Percentiles rank a stretch among this genome's conserved stretches.
Conservation (phyloP, 345 rosid genomes). For the Eucalyptus coolabah region DNA sequence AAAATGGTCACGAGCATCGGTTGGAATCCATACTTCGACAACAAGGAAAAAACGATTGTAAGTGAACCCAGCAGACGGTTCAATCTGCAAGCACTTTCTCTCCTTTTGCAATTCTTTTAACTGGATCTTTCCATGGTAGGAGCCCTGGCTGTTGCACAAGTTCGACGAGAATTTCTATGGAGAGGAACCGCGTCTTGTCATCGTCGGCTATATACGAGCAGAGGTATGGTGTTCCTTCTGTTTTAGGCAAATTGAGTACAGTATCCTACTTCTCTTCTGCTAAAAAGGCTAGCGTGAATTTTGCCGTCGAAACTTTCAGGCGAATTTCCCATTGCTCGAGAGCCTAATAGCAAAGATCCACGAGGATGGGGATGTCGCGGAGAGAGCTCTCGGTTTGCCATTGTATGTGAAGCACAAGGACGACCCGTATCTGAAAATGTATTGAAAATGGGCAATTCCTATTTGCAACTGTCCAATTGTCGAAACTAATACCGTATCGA, state of each 20-base stretch:
- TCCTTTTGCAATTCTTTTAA: background rate
- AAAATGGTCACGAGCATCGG: conserved; percentile 95
- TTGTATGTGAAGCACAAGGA: conserved; percentile 32
- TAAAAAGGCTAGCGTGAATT: background rate
- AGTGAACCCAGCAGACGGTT: conserved; percentile 8
- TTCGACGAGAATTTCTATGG: conserved; percentile 81
- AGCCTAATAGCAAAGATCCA: conserved; percentile 62
- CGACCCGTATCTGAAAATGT: conserved; percentile 27
- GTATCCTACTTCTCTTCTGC: background rate
- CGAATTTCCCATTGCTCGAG: conserved; percentile 63
- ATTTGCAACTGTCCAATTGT: background rate
- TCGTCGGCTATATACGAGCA: conserved; percentile 81
- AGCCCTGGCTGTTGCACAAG: conserved; percentile 87
- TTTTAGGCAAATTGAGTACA: background rate
- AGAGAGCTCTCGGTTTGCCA: conserved; percentile 76
- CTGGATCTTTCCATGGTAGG: conserved; percentile 20
- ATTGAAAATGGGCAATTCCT: background rate
- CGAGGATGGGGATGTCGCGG: conserved; percentile 52
- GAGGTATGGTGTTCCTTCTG: conserved; percentile 28
- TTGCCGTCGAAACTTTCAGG: conserved; percentile 9
- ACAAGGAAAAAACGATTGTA: conserved; percentile 74
- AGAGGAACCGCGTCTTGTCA: conserved; percentile 57
- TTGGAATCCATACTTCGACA: conserved; percentile 88
- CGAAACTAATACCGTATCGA: background rate
- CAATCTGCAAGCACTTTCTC: background rate